A percentile compares a stretch with the other conserved stretches of the same genome.
These are phyloP conservation scores for Cyclocybe aegerita DNA, from an alignment of 768 basidiomycete species.

Conservation along the genomic window DNA sequence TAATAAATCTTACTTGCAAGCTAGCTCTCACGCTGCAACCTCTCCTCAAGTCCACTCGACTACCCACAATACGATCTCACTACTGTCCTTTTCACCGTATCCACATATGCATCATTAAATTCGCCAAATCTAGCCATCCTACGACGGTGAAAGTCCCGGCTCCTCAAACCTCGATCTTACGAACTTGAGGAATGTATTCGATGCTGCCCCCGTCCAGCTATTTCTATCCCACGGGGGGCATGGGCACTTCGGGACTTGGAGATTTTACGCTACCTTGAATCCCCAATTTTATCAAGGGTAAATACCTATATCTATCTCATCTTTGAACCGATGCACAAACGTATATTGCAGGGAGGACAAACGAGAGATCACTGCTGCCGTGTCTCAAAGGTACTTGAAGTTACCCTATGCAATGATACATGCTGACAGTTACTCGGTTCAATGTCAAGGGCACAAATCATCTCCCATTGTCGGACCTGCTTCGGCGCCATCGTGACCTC, in stretches of 20 bases:
- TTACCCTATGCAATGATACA: not conserved
- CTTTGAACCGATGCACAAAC: not conserved
- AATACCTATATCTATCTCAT: not conserved
- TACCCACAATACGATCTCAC: slow-evolving; percentile 78
- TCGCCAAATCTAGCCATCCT: slow-evolving; percentile 66
- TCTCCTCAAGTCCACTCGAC: slow-evolving; percentile 63
- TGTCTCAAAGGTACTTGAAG: not conserved
- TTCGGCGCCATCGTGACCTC: no score
- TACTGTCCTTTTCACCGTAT: slow-evolving; percentile 56
- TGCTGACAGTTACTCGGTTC: no score
- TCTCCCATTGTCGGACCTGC: no score
- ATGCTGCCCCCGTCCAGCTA: no score
- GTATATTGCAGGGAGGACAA: slow-evolving; percentile 54
- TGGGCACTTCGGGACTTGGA: slow-evolving; percentile 63
- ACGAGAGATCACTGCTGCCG: slow-evolving; percentile 40
- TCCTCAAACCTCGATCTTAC: slow-evolving; percentile 71
- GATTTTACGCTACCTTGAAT: slow-evolving; percentile 52
- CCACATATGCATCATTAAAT: slow-evolving; percentile 65
- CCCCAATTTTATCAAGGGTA: slow-evolving; percentile 57
- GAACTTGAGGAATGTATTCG: slow-evolving; percentile 73
- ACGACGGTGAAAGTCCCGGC: slow-evolving; percentile 66
- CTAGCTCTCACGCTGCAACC: slow-evolving; percentile 76
- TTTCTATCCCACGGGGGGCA: slow-evolving; percentile 72
- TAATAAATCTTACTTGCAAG: slow-evolving; percentile 21
- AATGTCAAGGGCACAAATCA: no score